phyloP scores from a whole-genome alignment of 306 rosid species.

The Glycyrrhiza uralensis region DNA sequence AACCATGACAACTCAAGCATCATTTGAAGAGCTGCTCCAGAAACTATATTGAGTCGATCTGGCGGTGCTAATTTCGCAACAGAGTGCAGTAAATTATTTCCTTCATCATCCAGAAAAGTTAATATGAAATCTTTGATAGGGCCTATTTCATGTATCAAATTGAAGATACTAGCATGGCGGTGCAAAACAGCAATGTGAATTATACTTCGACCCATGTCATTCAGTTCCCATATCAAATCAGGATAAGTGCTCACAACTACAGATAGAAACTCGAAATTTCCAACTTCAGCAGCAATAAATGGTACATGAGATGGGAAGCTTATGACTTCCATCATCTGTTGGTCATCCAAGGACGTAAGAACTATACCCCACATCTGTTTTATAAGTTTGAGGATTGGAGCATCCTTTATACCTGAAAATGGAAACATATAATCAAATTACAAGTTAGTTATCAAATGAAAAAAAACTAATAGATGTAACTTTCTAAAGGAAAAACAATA shows the following conservation, averaged over 20 bases:
- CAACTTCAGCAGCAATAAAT: slow-evolving; percentile 34
- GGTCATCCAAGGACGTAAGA: slow-evolving; percentile 2
- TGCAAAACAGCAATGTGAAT: slow-evolving; percentile 36
- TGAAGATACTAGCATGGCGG: slow-evolving; percentile 45
- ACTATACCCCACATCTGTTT: slow-evolving; percentile 7
- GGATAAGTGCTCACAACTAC: slow-evolving; percentile 35
- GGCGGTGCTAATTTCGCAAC: slow-evolving; percentile 36
- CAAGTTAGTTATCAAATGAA: background rate
- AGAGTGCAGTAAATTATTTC: slow-evolving; percentile 26
- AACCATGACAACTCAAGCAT: slow-evolving; percentile 43
- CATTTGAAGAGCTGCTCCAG: slow-evolving; percentile 51
- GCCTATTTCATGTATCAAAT: slow-evolving; percentile 35
- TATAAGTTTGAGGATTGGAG: slow-evolving; percentile 10
- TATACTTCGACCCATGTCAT: slow-evolving; percentile 14
- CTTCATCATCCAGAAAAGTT: background rate
- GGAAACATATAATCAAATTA: background rate
- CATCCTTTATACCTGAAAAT: slow-evolving; percentile 9
- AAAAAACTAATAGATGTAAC: background rate
- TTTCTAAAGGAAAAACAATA: background rate
- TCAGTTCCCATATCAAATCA: slow-evolving; percentile 40
- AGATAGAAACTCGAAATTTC: slow-evolving; percentile 44
- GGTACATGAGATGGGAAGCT: slow-evolving; percentile 22
- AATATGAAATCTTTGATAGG: slow-evolving; percentile 27
- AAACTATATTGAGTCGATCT: slow-evolving; percentile 26
- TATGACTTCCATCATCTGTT: background rate